phyloP scores from a whole-genome alignment of 2,329 filamentous ascomycete genomes.

The Fusarium buxicola region DNA sequence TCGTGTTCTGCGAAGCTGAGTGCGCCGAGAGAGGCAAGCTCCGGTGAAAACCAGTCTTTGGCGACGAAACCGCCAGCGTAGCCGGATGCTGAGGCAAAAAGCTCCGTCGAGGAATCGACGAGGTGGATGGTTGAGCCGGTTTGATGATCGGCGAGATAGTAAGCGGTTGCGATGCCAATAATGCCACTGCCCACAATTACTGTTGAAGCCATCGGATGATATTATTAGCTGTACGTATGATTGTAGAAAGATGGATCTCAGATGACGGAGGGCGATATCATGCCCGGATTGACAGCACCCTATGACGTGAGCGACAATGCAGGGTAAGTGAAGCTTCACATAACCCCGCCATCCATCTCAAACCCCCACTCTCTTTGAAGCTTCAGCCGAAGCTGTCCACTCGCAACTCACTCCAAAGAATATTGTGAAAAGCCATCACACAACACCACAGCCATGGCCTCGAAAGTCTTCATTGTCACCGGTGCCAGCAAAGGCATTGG shows the following conservation, averaged over 20 bases:
- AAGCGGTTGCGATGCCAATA: conserved; percentile 77
- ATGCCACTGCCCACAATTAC: conserved; percentile 78
- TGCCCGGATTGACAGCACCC: conserved; percentile 14
- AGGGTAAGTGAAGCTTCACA: conserved; percentile 37
- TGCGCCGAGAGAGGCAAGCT: conserved; percentile 68
- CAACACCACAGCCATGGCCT: conserved; percentile 52
- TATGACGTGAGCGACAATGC: conserved; percentile 36
- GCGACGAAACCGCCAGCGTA: conserved; percentile 81
- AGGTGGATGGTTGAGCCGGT: conserved; percentile 58
- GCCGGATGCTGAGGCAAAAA: conserved; percentile 81
- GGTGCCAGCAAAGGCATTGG: conserved; percentile 74
- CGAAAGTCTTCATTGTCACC: conserved; percentile 77
- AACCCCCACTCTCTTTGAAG: conserved; percentile 27
- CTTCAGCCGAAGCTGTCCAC: conserved; percentile 15
- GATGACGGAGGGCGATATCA: conserved; percentile 18
- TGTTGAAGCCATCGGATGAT: conserved; percentile 60
- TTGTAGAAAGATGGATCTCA: not conserved
- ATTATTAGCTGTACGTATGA: conserved; percentile 11
- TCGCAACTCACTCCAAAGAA: conserved; percentile 7
- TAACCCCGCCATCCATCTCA: conserved; percentile 27
- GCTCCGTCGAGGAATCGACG: conserved; percentile 60
- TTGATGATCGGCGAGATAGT: conserved; percentile 71
- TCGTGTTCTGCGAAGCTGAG: conserved; percentile 78
- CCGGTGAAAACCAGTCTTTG: conserved; percentile 75
- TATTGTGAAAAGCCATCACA: not conserved